Conservation (phyloP, 23 red algal species). For the Gracilaria domingensis region DNA sequence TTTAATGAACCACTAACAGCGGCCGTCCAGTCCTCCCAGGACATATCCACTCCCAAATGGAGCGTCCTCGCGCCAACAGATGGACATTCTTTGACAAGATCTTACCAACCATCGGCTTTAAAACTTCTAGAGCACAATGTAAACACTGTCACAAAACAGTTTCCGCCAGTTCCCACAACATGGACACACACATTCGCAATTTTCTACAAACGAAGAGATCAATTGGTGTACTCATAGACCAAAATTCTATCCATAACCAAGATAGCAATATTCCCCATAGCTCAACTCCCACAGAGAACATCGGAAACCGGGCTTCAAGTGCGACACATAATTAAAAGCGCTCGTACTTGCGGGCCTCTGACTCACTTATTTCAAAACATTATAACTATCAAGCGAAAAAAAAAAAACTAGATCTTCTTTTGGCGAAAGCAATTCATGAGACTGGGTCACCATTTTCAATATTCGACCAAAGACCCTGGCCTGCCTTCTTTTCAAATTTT, state of each 20-base stretch:
- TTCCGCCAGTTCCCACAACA: slow-evolving; percentile 10
- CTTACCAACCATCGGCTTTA: not conserved
- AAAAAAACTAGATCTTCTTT: slow-evolving; percentile 11
- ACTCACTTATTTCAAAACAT: not conserved
- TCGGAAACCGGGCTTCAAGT: no score
- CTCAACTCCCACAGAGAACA: no score
- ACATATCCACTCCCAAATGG: not conserved
- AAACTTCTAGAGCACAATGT: slow-evolving; percentile 23
- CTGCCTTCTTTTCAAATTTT: not conserved
- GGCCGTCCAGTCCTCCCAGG: no score
- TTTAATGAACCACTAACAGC: no score
- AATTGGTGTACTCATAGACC: slow-evolving; percentile 25
- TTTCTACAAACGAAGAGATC: not conserved
- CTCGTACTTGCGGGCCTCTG: no score
- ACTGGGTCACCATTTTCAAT: slow-evolving; percentile 3
- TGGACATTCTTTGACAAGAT: slow-evolving; percentile 1
- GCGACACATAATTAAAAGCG: no score
- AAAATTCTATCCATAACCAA: not conserved
- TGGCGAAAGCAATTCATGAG: slow-evolving; percentile 6
- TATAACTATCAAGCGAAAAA: not conserved
- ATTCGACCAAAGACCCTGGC: not conserved
- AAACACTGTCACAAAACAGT: slow-evolving; percentile 22
- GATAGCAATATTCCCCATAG: no score
- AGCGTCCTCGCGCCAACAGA: no score
- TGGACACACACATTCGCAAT: slow-evolving; percentile 32